Evolutionary conservation across 495 filamentous ascomycete species (phyloP).

Genomic region (Clohesyomyces aquaticus): DNA sequence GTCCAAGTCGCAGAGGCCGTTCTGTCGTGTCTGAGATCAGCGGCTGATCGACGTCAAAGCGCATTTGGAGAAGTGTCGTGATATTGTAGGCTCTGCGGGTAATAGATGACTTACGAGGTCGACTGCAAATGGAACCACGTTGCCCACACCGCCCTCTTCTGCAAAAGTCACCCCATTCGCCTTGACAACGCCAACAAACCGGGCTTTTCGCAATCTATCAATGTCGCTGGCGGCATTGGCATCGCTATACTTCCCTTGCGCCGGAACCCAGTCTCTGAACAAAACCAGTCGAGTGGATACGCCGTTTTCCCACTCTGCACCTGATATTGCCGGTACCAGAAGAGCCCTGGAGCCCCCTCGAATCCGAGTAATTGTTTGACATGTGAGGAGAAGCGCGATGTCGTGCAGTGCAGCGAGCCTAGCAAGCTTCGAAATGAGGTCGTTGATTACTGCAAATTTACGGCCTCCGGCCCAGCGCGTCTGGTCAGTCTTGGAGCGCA

Average conservation of each 20-base stretch:
- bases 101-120: conserved; percentile 39
- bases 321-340: conserved; percentile 72
- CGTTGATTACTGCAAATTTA: conserved; percentile 64
- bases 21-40: conserved; percentile 37
- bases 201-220: conserved; percentile 40
- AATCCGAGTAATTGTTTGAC: conserved; percentile 73
- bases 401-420: conserved; percentile 67
- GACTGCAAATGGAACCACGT: conserved; percentile 42
- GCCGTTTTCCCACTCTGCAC: conserved; percentile 69
- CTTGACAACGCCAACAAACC: conserved; percentile 45
- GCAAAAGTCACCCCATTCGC: conserved; percentile 40
- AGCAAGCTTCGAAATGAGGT: conserved; percentile 60
- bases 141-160: conserved; percentile 41
- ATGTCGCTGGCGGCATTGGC: conserved; percentile 29
- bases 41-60: conserved; percentile 25
- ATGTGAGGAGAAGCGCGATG: conserved; percentile 69
- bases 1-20: conserved; percentile 38
- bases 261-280: conserved; percentile 65
- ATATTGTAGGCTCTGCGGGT: conserved; percentile 37
- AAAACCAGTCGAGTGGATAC: conserved; percentile 69
- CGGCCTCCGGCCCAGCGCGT: conserved; percentile 62
- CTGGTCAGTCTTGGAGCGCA: conserved; percentile 50
- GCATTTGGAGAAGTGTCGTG: conserved; percentile 7
- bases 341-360: conserved; percentile 58
- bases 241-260: conserved; percentile 33